A percentile compares a stretch with the other conserved stretches of the same genome.
phyloP scores from a whole-genome alignment of 345 rosid genomes.

The Ceriops tagal region DNA sequence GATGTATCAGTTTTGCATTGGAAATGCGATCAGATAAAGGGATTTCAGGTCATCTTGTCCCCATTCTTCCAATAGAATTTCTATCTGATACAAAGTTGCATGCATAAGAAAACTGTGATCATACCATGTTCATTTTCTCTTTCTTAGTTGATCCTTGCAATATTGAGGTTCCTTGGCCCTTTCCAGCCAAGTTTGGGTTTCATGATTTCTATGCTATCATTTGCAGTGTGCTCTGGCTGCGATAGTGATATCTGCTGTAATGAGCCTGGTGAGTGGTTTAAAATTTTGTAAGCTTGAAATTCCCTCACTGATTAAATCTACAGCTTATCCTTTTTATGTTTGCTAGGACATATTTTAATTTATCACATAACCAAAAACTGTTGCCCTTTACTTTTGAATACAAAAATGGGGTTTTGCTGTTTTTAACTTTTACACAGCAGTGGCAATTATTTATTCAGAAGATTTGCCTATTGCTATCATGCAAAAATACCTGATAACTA shows the following conservation, averaged over 20 bases:
- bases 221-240: conserved; percentile 97
- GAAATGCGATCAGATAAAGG: neutral
- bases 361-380: neutral
- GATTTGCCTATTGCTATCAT: no score
- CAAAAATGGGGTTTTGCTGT: neutral
- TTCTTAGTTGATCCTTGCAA: no score
- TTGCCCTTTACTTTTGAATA: neutral
- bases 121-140: neutral
- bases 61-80: no score
- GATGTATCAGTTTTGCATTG: conserved; percentile 3
- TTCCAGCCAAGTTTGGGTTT: conserved; percentile 24
- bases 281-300: neutral
- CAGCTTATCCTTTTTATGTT: neutral
- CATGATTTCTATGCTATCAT: conserved; percentile 17
- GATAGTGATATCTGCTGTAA: conserved; percentile 88
- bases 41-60: no score
- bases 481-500: no score
- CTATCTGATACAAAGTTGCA: neutral
- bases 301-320: neutral
- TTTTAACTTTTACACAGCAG: no score
- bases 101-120: neutral
- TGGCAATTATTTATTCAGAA: no score
- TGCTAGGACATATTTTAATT: no score
- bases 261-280: conserved; percentile 68
- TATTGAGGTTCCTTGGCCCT: neutral